phyloP scores from a whole-genome alignment of 192 early-diverging fungal genomes.

The Backusella liffmaniae region DNA sequence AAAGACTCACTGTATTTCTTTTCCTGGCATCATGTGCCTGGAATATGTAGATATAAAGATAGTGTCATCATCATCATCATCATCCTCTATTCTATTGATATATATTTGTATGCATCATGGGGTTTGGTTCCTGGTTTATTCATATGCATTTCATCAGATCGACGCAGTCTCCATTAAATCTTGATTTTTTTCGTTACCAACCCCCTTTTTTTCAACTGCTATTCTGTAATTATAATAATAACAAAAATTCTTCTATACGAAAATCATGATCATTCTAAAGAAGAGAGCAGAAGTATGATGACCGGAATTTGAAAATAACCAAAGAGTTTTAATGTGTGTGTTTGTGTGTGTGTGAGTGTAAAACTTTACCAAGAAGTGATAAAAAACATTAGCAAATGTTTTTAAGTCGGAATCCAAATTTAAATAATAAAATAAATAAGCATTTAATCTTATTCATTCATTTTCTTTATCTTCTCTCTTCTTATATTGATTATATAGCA shows the following conservation, averaged over 20 bases:
- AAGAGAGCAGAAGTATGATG: background rate
- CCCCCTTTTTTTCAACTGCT: background rate
- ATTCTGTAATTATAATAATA: background rate
- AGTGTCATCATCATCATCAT: background rate
- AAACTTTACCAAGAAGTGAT: background rate
- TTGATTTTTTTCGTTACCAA: background rate
- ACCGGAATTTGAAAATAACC: background rate
- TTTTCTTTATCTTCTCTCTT: background rate
- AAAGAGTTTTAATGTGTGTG: background rate
- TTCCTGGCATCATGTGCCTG: background rate
- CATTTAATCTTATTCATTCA: background rate
- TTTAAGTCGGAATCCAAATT: background rate
- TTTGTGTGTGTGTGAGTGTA: background rate
- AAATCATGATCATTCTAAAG: background rate
- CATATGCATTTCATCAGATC: background rate
- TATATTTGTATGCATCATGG: background rate
- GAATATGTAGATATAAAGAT: background rate
- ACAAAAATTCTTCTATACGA: background rate
- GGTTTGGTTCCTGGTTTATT: background rate
- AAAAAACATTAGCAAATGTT: background rate
- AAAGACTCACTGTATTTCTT: background rate
- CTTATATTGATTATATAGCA: background rate
- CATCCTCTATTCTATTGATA: background rate
- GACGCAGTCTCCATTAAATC: background rate
- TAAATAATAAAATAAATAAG: background rate